A percentile compares a stretch with the other conserved stretches of the same genome.
These are phyloP conservation scores for Apiospora sp. DNA, from an alignment of 2,329 filamentous ascomycete genomes.

Conservation along the genomic window DNA sequence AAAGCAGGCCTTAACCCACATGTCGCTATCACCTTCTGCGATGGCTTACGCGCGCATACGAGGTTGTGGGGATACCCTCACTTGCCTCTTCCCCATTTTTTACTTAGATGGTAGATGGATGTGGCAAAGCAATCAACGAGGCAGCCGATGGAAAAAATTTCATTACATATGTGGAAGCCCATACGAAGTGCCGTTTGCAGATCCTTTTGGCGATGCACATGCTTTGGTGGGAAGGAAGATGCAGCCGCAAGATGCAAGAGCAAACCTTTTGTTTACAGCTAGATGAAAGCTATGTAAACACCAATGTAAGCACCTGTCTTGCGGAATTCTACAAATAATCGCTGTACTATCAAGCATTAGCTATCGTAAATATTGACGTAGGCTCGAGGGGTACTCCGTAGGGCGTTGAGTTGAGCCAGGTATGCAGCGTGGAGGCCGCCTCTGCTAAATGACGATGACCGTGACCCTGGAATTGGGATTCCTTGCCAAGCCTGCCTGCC, in stretches of 20 bases:
- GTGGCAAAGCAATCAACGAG: slow-evolving; percentile 7
- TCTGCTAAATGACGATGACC: background rate
- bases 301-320: background rate
- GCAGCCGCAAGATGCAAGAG: background rate
- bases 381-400: no score
- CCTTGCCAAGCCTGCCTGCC: background rate
- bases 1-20: background rate
- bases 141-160: background rate
- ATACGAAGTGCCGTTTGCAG: background rate
- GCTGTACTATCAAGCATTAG: background rate
- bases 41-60: slow-evolving; percentile 8
- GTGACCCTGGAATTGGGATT: background rate
- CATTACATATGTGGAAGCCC: background rate
- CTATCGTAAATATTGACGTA: background rate
- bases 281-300: background rate
- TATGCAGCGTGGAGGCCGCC: background rate
- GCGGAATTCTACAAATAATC: background rate
- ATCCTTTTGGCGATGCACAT: background rate
- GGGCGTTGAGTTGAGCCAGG: background rate
- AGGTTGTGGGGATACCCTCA: background rate
- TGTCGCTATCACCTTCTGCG: no score
- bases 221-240: background rate
- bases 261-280: background rate
- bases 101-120: background rate
- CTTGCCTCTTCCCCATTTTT: background rate